Evolutionary conservation across 768 basidiomycete species (phyloP).

Genomic region (Symmetrospora coprosmae): DNA sequence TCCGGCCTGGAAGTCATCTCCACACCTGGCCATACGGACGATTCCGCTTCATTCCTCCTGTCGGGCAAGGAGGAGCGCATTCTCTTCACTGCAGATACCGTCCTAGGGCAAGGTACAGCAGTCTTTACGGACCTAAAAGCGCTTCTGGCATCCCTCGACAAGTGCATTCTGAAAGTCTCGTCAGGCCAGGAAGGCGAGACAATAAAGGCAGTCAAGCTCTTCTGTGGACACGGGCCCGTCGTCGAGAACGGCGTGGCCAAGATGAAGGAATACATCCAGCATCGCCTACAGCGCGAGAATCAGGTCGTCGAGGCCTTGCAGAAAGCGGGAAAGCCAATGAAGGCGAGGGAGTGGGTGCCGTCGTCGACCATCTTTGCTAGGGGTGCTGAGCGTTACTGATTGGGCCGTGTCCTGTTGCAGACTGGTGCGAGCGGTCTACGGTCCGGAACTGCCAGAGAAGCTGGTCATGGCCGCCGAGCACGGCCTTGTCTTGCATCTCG

Average conservation of each 20-base stretch:
- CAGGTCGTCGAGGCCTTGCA: conserved; percentile 47
- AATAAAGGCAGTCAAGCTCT: conserved; percentile 41
- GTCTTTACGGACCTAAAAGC: conserved; percentile 68
- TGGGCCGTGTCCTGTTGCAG: conserved; percentile 56
- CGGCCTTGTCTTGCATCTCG: conserved; percentile 55
- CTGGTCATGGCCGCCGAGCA: conserved; percentile 60
- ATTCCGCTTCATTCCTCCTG: conserved; percentile 64
- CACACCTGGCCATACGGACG: conserved; percentile 78
- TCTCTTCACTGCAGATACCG: conserved; percentile 78
- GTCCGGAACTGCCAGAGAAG: conserved; percentile 45
- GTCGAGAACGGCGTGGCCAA: conserved; percentile 49
- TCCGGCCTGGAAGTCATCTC: conserved; percentile 53
- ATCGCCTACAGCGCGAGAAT: conserved; percentile 64
- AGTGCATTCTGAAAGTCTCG: conserved; percentile 13
- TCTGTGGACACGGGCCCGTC: conserved; percentile 79
- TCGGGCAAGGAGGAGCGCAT: conserved; percentile 47
- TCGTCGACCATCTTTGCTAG: not conserved
- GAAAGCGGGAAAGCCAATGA: not conserved
- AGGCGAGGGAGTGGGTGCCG: conserved; percentile 8
- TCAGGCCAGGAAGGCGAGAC: not conserved
- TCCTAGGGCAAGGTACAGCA: conserved; percentile 78
- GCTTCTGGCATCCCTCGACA: conserved; percentile 54
- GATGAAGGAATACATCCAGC: conserved; percentile 59
- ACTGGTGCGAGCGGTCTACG: conserved; percentile 55
- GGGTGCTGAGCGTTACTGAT: too few relatives aligned